Conservation (phyloP, 2,329 filamentous ascomycete genomes). For the Sporothrix globosa region DNA sequence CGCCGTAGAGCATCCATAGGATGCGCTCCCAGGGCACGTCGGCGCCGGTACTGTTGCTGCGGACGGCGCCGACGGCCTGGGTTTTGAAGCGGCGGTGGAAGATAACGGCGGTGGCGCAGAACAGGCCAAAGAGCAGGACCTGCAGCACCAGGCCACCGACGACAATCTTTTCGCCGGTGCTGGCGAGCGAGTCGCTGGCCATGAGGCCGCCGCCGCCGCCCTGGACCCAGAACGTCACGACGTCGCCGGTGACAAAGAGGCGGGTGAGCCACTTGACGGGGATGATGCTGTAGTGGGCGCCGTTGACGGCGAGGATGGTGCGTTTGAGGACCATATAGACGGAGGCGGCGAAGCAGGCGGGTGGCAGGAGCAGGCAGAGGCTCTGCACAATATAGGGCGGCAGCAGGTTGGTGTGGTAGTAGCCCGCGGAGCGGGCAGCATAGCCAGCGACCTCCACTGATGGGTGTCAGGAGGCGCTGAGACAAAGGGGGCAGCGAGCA, state of each 20-base stretch:
- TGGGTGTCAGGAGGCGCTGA: not conserved
- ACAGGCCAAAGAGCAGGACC: constrained; percentile 52
- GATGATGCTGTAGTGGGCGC: constrained; percentile 37
- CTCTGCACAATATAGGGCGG: constrained; percentile 46
- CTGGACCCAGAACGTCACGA: constrained; percentile 51
- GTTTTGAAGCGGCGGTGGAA: constrained; percentile 51
- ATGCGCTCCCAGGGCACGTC: constrained; percentile 40
- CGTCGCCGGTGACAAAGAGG: constrained; percentile 53
- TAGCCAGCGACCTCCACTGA: constrained; percentile 34
- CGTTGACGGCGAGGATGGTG: constrained; percentile 40
- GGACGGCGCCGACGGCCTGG: not conserved
- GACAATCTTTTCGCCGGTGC: constrained; percentile 49
- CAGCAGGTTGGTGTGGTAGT: constrained; percentile 34
- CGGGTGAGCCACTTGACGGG: constrained; percentile 50
- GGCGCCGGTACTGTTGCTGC: not conserved
- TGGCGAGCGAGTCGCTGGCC: constrained; percentile 35
- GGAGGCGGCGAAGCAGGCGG: constrained; percentile 47
- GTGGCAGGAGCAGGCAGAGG: constrained; percentile 44
- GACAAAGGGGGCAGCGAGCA: no score
- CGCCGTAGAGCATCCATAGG: constrained; percentile 37
- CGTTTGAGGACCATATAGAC: constrained; percentile 52
- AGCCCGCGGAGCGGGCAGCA: constrained; percentile 36
- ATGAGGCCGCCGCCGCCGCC: constrained; percentile 47
- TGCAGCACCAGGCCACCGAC: constrained; percentile 53
- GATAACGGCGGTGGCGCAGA: constrained; percentile 48